Evolutionary conservation across 352 stramenopile genomes (phyloP).

Genomic region (Pythium guiyangense): DNA sequence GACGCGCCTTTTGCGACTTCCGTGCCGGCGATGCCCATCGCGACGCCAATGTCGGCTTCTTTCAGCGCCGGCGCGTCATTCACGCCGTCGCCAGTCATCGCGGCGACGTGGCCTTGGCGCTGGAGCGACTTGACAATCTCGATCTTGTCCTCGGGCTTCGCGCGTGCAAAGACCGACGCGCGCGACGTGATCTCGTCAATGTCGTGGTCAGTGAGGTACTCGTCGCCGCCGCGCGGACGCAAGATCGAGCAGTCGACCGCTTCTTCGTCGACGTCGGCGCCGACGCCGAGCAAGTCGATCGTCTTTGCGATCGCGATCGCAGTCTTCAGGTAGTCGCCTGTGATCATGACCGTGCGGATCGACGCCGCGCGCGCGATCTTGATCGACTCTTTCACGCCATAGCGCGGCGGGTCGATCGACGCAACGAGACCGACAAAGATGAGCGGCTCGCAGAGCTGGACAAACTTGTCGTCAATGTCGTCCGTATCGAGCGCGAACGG

Average conservation of each 20-base stretch:
- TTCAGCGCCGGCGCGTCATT: conserved; percentile 97
- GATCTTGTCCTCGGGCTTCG: conserved; percentile 11
- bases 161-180: conserved; percentile 6
- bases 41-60: conserved; percentile 37
- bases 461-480: conserved; percentile 26
- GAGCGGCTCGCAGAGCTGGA: conserved; percentile 32
- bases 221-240: conserved; percentile 6
- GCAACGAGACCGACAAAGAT: conserved; percentile 89
- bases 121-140: conserved; percentile 13
- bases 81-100: conserved; percentile 97
- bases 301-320: conserved; percentile 84
- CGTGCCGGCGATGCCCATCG: conserved; percentile 97
- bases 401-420: conserved; percentile 57
- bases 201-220: conserved; percentile 10
- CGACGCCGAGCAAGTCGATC: conserved; percentile 71
- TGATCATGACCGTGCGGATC: conserved; percentile 81
- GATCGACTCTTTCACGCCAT: conserved; percentile 37
- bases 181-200: conserved; percentile 13
- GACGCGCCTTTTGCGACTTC: conserved; percentile 97
- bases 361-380: conserved; percentile 21
- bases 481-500: conserved; percentile 19
- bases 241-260: conserved; percentile 9
- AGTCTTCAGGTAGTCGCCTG: conserved; percentile 90
- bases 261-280: conserved; percentile 10
- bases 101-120: conserved; percentile 9